Evolutionary conservation across 495 filamentous ascomycete genomes (phyloP), one percentile per base, ranked within the genome.

Genomic region (Lasiosphaeris hirsuta): DNA sequence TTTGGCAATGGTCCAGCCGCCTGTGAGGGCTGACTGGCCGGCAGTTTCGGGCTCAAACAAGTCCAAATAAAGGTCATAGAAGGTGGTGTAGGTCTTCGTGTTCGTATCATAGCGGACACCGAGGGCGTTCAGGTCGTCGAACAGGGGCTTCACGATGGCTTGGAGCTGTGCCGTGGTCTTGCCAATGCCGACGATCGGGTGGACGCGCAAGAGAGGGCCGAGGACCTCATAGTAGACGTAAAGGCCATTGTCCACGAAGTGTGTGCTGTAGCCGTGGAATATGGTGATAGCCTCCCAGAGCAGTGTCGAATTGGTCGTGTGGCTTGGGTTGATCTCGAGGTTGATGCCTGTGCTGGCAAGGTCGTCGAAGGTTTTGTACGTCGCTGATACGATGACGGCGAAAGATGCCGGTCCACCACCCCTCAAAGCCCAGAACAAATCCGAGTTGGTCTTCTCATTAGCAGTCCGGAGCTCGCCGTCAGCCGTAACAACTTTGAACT

Each of bases 341-440:
- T 67, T 65, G n/a, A 72, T 60, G 17, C 73, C 75, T 0, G 78
- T 54, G 41, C 69, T 64, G 10, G 69, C 66, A 10, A 71, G 63
- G 37, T 79, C 78, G 41, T 61, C 59, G 54, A 75, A 77, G 38
- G 72, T 78, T 61, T 79, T 81, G 54, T 79, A 71, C 6, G 75
- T 78, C 4, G 75, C 69, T 23, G 78, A 79, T 41, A 76, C 71
- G 14, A 87, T 81, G 19, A 86, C 75, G 5, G 73, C 85, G 44
- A 78, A 86, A 6, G 81, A 73, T 0, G 80, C 78, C 4, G 75
- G 81, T 9, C 83, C 84, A 10, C 84, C 84, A 11, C 84, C 85
- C 38, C 74, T 75, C 1, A 87, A 70, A 2, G 84, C 86, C 84
- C 79, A 87, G 75, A 86, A 89, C 9, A 87, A 78, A 41, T 88